Evolutionary conservation across 1,284 basidiomycete genomes (phyloP).

Genomic region (Xerocomus tenax): DNA sequence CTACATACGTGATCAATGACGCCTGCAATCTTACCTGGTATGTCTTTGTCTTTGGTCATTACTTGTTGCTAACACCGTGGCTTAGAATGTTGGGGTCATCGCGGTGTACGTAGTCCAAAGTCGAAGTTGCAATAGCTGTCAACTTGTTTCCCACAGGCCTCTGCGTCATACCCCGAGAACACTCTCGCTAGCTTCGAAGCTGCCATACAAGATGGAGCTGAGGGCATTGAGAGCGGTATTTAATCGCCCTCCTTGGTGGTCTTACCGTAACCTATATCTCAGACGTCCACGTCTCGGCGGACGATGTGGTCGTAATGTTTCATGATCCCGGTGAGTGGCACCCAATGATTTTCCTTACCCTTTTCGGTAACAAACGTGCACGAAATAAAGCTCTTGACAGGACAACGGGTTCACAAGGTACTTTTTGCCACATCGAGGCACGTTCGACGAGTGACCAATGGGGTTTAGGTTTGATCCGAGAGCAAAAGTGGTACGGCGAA

Average conservation of each 20-base stretch:
- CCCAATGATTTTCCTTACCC: constrained; percentile 17
- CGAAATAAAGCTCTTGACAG: constrained; percentile 48
- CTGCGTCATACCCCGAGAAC: constrained; percentile 83
- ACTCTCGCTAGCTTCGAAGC: constrained; percentile 87
- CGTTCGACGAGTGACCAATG: constrained; percentile 21
- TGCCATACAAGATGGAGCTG: constrained; percentile 86
- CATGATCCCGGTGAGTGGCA: constrained; percentile 73
- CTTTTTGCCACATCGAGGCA: constrained; percentile 9
- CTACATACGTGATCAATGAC: constrained; percentile 17
- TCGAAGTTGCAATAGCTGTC: constrained; percentile 9
- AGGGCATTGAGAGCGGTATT: constrained; percentile 91
- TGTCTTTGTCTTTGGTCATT: neutral
- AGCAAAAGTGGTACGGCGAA: constrained; percentile 63
- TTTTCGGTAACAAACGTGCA: constrained; percentile 21
- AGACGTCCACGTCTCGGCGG: constrained; percentile 94
- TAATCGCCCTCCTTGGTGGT: constrained; percentile 32
- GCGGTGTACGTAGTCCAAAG: constrained; percentile 59
- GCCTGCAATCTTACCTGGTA: constrained; percentile 23
- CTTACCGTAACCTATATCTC: constrained; percentile 46
- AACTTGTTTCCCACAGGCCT: constrained; percentile 50
- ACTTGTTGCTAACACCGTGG: constrained; percentile 2
- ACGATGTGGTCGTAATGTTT: constrained; percentile 90
- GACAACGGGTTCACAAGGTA: constrained; percentile 63
- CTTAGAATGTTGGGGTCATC: constrained; percentile 87
- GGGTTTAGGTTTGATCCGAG: constrained; percentile 53